Base-by-base conservation (phyloP, 2,329 filamentous ascomycete genomes). In the Talaromyces amestolkiae region DNA sequence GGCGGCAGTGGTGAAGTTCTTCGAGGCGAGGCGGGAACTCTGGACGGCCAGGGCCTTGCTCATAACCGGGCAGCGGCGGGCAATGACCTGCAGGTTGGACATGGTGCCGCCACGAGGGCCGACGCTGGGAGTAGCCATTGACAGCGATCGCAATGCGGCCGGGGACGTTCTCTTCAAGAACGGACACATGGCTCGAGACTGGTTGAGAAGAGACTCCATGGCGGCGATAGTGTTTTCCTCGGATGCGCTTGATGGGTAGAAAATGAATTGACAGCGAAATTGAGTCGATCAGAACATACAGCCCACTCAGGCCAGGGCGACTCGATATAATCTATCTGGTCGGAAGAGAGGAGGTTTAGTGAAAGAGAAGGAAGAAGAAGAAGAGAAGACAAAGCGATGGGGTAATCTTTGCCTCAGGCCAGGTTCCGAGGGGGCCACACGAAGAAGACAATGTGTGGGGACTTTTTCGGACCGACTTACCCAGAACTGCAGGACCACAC, bases 31-130 rank as follows among this genome's bases (percentile, higher is more conserved):
- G 58, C 79, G 77, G 54, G 80, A 76, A 68, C 79, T 81, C 84
- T 97, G 94, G 45, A 97, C 89, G 68, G 92, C 91, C 78, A 99
- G 87, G 49, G 95, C 95, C 85, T 97, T 96, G 79, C 93, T 94
- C 95, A 99, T 99, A 79, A 99, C 90, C 66, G 95, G 95, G 86
- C 95, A 99, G 79, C 94, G 92, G 76, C 93, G 90, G 74, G 92
- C 95, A 75, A 96, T 88, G 71, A 95, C 88, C 84, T 98, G 95
- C 74, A 99, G 86, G 82, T 97, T 98, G 75, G 93, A 97, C 88
- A 98, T 97, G 80, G 92, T 92, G 74, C 93, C 92, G 71, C 93
- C 94, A 74, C 93, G 91, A 65, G 89, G 90, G 61, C 75, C 76
- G 63, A 90, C 91, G 68, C 85, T 84, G 77, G 87, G 86, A 75